Conservation (phyloP, 2,329 filamentous ascomycete genomes). For the Chrysoporthe deuterocubensis region DNA sequence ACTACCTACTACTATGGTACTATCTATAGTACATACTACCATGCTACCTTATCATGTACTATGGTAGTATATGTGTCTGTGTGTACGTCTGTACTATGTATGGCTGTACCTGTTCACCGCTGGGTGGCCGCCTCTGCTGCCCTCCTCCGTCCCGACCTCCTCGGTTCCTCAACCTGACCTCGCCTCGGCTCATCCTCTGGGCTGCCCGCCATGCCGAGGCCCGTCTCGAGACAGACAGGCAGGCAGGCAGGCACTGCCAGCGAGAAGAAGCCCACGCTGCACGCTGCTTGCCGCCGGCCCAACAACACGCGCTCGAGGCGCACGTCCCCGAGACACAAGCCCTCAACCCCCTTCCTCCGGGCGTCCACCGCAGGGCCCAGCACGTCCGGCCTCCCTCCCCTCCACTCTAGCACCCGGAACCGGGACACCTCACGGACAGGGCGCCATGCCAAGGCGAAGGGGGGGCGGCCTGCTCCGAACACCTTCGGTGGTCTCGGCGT, state of each 20-base stretch:
- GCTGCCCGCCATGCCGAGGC: background rate
- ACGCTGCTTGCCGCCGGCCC: no score
- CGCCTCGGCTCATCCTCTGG: background rate
- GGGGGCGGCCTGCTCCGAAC: background rate
- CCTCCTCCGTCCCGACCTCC: no score
- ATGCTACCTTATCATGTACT: no score
- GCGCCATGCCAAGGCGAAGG: background rate
- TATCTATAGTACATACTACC: no score
- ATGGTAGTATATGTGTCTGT: no score
- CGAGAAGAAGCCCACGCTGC: no score
- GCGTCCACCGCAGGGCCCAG: no score
- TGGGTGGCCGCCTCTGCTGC: background rate
- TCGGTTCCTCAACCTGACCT: background rate
- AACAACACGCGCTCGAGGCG: background rate
- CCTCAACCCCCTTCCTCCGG: no score
- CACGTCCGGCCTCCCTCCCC: background rate
- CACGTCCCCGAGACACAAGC: constrained; percentile 9
- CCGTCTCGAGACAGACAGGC: background rate
- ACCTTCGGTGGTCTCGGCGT: background rate
- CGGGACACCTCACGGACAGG: background rate
- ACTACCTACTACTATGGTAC: no score
- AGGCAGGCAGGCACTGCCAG: background rate
- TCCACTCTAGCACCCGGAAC: background rate
- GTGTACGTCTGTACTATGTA: no score
- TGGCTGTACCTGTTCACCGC: no score